A percentile compares a stretch with the other conserved stretches of the same genome.
These are phyloP conservation scores for Solanum dulcamara DNA, from an alignment of 257 asterid species.

Conservation along the genomic window DNA sequence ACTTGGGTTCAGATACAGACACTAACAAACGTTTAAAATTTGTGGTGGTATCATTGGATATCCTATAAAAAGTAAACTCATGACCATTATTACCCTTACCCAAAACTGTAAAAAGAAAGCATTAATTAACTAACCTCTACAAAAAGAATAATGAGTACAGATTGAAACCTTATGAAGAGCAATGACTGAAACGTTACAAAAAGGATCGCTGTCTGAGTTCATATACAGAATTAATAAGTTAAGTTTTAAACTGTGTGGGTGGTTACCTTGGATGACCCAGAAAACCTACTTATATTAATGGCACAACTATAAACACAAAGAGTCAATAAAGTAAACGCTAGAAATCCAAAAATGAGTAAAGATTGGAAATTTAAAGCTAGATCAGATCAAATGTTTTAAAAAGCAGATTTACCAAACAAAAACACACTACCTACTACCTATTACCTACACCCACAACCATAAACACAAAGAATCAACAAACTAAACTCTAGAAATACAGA, in stretches of 20 bases:
- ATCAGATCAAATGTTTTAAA: not conserved
- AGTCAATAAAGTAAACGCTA: not conserved
- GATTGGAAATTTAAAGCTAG: not conserved
- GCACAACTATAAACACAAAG: not conserved
- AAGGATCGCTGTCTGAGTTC: not conserved
- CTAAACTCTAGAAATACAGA: not conserved
- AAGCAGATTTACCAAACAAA: not conserved
- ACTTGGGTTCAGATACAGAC: constrained; percentile 23
- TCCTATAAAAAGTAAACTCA: not conserved
- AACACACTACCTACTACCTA: not conserved
- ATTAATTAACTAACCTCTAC: not conserved
- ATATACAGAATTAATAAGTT: not conserved
- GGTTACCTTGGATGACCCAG: not conserved
- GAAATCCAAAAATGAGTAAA: not conserved
- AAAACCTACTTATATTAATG: not conserved
- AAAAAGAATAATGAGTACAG: not conserved
- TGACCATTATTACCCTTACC: not conserved
- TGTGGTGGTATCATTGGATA: not conserved
- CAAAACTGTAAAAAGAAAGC: not conserved
- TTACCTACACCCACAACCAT: not conserved
- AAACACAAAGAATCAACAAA: not conserved
- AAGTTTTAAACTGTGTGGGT: not conserved
- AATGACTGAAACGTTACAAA: not conserved
- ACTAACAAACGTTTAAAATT: not conserved
- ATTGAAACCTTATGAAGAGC: not conserved